These are phyloP conservation scores for Venturia effusa DNA, from an alignment of 2,329 filamentous ascomycete species.

Conservation along the genomic window DNA sequence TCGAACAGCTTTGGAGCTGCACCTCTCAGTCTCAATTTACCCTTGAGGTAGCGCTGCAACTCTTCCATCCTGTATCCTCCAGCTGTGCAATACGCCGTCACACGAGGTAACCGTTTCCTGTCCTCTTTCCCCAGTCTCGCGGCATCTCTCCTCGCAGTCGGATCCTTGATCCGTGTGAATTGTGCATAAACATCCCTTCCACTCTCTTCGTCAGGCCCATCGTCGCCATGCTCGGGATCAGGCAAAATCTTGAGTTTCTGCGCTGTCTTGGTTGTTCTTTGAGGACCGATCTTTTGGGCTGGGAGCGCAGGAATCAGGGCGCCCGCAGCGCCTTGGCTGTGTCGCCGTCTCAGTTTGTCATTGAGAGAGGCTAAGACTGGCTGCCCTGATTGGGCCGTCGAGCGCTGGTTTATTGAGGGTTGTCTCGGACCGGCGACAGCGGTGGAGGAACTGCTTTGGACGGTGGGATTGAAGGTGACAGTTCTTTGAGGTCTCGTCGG, in stretches of 20 bases:
- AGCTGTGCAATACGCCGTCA: slow-evolving; percentile 94
- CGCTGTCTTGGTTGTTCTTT: slow-evolving; percentile 87
- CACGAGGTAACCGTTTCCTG: slow-evolving; percentile 71
- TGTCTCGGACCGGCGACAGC: slow-evolving; percentile 23
- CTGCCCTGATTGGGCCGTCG: slow-evolving; percentile 14
- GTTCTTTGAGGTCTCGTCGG: slow-evolving; percentile 41
- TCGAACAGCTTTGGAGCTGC: slow-evolving; percentile 88
- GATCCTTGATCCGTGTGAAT: slow-evolving; percentile 95
- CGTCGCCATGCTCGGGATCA: slow-evolving; percentile 72
- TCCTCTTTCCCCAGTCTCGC: slow-evolving; percentile 90
- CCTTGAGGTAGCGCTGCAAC: slow-evolving; percentile 84
- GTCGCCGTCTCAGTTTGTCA: slow-evolving; percentile 74
- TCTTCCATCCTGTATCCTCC: slow-evolving; percentile 85
- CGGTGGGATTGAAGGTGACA: slow-evolving; percentile 65
- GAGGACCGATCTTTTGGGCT: slow-evolving; percentile 72
- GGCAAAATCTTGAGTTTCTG: slow-evolving; percentile 97
- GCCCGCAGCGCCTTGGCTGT: slow-evolving; percentile 61
- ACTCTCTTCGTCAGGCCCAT: slow-evolving; percentile 74
- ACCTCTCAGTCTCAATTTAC: slow-evolving; percentile 63
- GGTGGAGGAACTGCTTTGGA: slow-evolving; percentile 30
- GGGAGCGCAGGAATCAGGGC: slow-evolving; percentile 31
- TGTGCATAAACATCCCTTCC: slow-evolving; percentile 95
- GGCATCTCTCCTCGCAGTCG: slow-evolving; percentile 82
- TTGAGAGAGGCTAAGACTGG: slow-evolving; percentile 60
- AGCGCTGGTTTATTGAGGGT: slow-evolving; percentile 6